A percentile compares a stretch with the other conserved stretches of the same genome.
phyloP scores from a whole-genome alignment of 139 green algal genomes.

The Micromonas commoda region DNA sequence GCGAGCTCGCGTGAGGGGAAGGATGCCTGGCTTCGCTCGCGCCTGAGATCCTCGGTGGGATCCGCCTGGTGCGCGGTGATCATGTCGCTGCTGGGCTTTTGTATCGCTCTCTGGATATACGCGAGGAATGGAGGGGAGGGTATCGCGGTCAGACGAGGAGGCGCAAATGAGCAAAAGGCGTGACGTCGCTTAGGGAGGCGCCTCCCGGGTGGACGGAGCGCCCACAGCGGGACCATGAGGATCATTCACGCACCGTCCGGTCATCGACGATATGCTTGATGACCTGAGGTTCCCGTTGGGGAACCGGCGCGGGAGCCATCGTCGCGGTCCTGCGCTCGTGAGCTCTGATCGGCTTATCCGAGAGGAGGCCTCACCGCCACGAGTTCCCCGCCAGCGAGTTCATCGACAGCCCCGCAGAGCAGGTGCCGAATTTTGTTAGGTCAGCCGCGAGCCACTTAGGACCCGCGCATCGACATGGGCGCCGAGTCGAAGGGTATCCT shows the following conservation, averaged over 20 bases:
- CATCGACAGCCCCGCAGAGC: no score
- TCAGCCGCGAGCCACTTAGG: no score
- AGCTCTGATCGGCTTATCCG: no score
- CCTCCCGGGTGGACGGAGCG: no score
- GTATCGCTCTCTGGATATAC: background rate
- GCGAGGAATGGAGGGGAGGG: background rate
- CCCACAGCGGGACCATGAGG: no score
- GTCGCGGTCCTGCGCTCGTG: no score
- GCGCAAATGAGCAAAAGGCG: background rate
- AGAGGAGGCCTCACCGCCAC: no score
- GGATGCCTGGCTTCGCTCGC: background rate
- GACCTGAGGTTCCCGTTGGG: background rate
- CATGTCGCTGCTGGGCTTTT: background rate
- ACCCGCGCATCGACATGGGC: no score
- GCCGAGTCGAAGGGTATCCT: no score
- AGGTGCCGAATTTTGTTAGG: no score
- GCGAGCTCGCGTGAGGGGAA: slow-evolving; percentile 10
- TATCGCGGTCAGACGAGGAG: background rate
- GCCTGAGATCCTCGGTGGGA: background rate
- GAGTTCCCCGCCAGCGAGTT: no score
- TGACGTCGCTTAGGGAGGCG: background rate
- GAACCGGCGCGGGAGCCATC: background rate
- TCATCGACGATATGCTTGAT: background rate
- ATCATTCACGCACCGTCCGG: background rate
- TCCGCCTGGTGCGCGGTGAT: background rate